Percentiles rank a stretch among this genome's conserved stretches.
Evolutionary conservation across 345 rosid genomes (phyloP).

Genomic region (Lumnitzera racemosa): DNA sequence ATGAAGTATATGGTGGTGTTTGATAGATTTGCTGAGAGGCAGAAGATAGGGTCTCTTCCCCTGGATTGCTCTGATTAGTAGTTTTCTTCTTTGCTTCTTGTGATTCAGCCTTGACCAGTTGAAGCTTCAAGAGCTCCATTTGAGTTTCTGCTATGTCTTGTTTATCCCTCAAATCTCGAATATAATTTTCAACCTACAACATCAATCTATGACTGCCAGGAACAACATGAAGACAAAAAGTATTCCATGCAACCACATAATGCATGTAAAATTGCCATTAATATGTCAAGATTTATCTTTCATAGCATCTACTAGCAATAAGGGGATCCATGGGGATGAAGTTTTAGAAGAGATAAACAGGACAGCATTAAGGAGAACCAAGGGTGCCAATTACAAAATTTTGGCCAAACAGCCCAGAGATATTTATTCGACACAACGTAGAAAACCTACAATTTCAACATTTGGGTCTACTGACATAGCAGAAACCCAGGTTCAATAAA

Average conservation of each 20-base stretch:
- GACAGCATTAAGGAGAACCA: no score
- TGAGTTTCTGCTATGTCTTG: slow-evolving; percentile 50
- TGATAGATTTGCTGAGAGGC: slow-evolving; percentile 26
- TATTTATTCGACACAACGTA: no score
- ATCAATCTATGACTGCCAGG: not conserved
- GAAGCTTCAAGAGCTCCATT: slow-evolving; percentile 30
- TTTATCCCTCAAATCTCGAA: slow-evolving; percentile 46
- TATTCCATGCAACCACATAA: not conserved
- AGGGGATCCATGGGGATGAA: not conserved
- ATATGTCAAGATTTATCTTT: no score
- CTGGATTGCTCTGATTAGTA: slow-evolving; percentile 13
- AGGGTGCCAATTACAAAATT: no score
- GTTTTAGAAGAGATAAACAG: no score
- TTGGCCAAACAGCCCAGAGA: no score
- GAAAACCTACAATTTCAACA: no score
- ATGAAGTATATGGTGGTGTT: slow-evolving; percentile 15
- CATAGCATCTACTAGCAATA: no score
- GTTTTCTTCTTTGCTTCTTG: slow-evolving; percentile 20
- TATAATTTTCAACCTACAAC: slow-evolving; percentile 36
- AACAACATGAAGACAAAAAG: not conserved
- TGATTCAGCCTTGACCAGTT: slow-evolving; percentile 13
- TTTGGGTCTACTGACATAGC: no score
- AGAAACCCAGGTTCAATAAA: no score
- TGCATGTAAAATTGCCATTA: not conserved
- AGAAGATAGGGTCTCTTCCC: slow-evolving; percentile 13